These are phyloP conservation scores for Scutellaria baicalensis DNA, from an alignment of 257 asterid species.

Conservation along the genomic window DNA sequence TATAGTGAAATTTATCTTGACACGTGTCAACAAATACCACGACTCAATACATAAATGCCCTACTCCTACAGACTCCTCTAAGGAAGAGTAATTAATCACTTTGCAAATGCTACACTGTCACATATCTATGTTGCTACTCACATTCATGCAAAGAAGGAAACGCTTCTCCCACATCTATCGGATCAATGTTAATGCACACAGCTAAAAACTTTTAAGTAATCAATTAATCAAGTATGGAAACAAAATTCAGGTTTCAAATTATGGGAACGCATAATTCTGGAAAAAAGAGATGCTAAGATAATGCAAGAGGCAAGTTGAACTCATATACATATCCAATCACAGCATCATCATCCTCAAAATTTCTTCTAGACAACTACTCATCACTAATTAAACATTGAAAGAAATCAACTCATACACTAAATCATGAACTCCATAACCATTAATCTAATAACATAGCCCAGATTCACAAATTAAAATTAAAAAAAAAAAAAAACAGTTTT, in stretches of 20 bases:
- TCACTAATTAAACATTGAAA: constrained; percentile 3
- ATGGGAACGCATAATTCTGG: neutral
- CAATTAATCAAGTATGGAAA: neutral
- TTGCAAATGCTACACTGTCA: neutral
- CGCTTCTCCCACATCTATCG: neutral
- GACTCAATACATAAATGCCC: neutral
- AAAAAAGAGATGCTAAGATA: neutral
- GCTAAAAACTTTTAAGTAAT: neutral
- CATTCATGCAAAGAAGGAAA: neutral
- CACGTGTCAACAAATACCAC: neutral
- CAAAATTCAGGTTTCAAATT: neutral
- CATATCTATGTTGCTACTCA: neutral
- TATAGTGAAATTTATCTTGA: neutral
- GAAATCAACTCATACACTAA: neutral
- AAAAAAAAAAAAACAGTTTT: neutral
- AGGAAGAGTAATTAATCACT: neutral
- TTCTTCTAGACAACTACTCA: neutral
- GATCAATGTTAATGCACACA: neutral
- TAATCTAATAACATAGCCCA: neutral
- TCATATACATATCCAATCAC: neutral
- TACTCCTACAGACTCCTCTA: neutral
- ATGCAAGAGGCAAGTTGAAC: neutral
- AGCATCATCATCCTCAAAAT: neutral
- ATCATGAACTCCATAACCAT: neutral
- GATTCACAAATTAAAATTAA: neutral